Conservation (phyloP, 257 asterid species). For the Ballota nigra region DNA sequence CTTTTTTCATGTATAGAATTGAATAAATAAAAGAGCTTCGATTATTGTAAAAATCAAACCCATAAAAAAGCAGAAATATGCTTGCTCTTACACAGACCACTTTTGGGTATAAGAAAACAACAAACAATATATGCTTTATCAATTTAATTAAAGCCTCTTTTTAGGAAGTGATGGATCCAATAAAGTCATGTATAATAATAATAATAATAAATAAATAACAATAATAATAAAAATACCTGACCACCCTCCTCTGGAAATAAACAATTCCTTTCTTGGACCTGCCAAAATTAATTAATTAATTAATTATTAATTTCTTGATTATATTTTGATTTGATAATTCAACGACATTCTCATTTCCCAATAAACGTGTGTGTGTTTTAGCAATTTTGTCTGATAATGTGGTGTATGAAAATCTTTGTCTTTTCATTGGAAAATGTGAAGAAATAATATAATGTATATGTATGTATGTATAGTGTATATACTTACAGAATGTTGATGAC, state of each 20-base stretch:
- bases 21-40: conserved; percentile 10
- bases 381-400: conserved; percentile 21
- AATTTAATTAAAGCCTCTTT: conserved; percentile 35
- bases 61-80: conserved; percentile 31
- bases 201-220: no score
- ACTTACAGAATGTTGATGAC: conserved; percentile 62
- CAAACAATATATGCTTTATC: conserved; percentile 7
- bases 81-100: conserved; percentile 21
- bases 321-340: neutral
- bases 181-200: conserved; percentile 39
- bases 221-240: conserved; percentile 26
- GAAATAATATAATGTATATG: conserved; percentile 16
- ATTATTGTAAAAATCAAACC: conserved; percentile 17
- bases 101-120: conserved; percentile 9
- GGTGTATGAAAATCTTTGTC: conserved; percentile 39
- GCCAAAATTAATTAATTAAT: conserved; percentile 2
- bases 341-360: conserved; percentile 36
- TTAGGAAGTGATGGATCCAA: conserved; percentile 56
- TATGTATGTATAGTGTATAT: no score
- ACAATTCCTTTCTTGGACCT: conserved; percentile 48
- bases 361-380: conserved; percentile 22
- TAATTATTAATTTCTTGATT: conserved; percentile 16
- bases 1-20: conserved; percentile 5
- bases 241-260: conserved; percentile 30
- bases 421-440: conserved; percentile 52